Percentiles rank a stretch among this genome's conserved stretches.
Evolutionary conservation across 1,139 yeast species (phyloP).

Genomic region (Scheffersomyces insectosa): DNA sequence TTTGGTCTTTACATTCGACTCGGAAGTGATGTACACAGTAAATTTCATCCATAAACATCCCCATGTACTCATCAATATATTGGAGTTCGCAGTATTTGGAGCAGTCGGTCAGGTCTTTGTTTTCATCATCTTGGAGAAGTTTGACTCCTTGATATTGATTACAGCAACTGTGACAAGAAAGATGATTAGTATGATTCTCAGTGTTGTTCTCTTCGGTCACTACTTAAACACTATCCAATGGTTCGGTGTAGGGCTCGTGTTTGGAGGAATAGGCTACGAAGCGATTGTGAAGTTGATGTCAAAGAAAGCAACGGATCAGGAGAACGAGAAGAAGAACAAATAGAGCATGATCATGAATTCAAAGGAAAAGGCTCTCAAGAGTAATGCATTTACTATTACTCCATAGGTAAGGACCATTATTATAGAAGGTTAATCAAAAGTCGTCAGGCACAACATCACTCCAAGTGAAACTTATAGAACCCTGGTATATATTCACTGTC

Average conservation of each 20-base stretch:
- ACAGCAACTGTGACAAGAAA: conserved; percentile 96
- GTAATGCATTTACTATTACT: too few relatives aligned
- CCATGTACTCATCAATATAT: conserved; percentile 55
- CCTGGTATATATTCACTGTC: too few relatives aligned
- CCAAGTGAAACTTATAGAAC: too few relatives aligned
- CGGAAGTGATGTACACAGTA: conserved; percentile 51
- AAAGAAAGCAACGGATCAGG: conserved; percentile 1
- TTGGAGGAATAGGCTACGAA: conserved; percentile 77
- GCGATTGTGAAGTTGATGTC: conserved; percentile 34
- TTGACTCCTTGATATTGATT: conserved; percentile 80
- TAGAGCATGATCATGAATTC: neutral
- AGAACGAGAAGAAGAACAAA: conserved; percentile 2
- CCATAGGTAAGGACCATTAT: too few relatives aligned
- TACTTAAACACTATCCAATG: conserved; percentile 63
- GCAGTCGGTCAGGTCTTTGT: conserved; percentile 92
- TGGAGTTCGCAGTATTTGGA: conserved; percentile 75
- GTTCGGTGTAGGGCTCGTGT: conserved; percentile 76
- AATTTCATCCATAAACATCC: conserved; percentile 52
- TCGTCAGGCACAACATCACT: too few relatives aligned
- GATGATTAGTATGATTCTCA: conserved; percentile 90
- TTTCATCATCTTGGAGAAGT: conserved; percentile 77
- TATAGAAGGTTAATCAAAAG: too few relatives aligned
- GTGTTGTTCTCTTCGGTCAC: conserved; percentile 86
- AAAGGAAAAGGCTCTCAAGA: too few relatives aligned
- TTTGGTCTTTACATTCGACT: conserved; percentile 37